Conservation (phyloP, 306 rosid species). For the Cicer cuneatum region DNA sequence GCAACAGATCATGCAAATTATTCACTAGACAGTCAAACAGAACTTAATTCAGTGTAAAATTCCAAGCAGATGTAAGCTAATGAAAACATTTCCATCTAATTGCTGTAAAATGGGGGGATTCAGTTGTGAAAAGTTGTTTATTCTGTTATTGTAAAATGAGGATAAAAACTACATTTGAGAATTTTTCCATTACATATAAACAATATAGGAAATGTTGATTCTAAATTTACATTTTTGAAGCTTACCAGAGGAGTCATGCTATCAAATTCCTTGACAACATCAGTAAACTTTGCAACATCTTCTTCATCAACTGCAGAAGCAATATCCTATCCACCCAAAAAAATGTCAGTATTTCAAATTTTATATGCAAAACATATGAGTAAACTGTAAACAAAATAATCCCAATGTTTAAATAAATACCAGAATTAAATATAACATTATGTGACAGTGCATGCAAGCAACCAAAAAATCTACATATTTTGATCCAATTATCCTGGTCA, state of each 20-base stretch:
- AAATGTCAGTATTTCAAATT: constrained; percentile 16
- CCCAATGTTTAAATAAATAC: constrained; percentile 14
- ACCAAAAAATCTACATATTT: constrained; percentile 11
- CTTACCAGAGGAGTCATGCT: constrained; percentile 93
- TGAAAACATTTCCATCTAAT: constrained; percentile 32
- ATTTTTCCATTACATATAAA: constrained; percentile 14
- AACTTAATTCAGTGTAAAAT: background rate
- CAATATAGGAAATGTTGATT: background rate
- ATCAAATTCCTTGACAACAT: constrained; percentile 90
- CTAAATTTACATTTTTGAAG: constrained; percentile 14
- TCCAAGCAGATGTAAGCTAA: constrained; percentile 18
- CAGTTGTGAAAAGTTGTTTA: background rate
- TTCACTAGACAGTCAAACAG: constrained; percentile 12
- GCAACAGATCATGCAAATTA: background rate
- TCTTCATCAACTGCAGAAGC: constrained; percentile 86
- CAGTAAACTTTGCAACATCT: constrained; percentile 83
- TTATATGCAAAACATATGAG: background rate
- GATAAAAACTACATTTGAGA: constrained; percentile 3
- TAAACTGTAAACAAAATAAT: background rate
- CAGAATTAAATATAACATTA: background rate
- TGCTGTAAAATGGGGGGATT: background rate
- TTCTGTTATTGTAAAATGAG: constrained; percentile 30
- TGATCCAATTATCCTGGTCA: background rate
- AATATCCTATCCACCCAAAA: constrained; percentile 65
- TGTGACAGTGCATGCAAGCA: background rate